Evolutionary conservation across 163 green algal genomes (phyloP).

Genomic region (Chlamydomonas reinhardtii): DNA sequence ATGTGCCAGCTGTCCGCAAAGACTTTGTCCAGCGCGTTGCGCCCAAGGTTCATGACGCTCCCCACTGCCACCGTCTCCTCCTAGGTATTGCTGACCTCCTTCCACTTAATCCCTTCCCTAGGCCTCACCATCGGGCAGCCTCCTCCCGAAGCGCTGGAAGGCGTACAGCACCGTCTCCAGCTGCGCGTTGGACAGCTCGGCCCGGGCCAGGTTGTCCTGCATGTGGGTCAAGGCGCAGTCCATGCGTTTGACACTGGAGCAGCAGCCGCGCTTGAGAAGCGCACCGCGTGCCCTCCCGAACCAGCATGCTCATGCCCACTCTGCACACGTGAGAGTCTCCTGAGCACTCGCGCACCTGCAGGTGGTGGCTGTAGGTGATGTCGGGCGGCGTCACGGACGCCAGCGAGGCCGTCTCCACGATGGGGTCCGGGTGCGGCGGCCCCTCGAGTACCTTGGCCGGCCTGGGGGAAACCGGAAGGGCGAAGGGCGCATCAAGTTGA

Average conservation of each 20-base stretch:
- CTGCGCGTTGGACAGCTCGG: constrained; percentile 72
- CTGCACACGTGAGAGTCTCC: too few relatives aligned
- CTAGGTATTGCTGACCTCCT: too few relatives aligned
- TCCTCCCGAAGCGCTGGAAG: constrained; percentile 76
- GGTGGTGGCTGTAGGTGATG: constrained; percentile 68
- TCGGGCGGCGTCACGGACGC: constrained; percentile 81
- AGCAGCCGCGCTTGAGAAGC: too few relatives aligned
- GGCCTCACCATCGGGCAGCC: constrained; percentile 53
- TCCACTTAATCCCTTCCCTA: neutral
- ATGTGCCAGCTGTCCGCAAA: too few relatives aligned
- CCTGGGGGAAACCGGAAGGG: neutral
- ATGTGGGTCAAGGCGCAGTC: neutral
- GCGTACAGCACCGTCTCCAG: constrained; percentile 84
- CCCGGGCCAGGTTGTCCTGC: constrained; percentile 59
- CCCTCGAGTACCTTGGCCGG: constrained; percentile 66
- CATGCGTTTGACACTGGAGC: too few relatives aligned
- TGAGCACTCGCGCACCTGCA: constrained; percentile 62
- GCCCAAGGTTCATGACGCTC: too few relatives aligned
- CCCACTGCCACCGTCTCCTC: too few relatives aligned
- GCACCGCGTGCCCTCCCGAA: too few relatives aligned
- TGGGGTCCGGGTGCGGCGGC: constrained; percentile 77
- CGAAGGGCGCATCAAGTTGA: too few relatives aligned
- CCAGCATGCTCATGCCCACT: too few relatives aligned
- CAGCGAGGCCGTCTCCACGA: constrained; percentile 90
- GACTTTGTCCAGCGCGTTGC: too few relatives aligned